Evolutionary conservation across 176 grass and related monocot species (phyloP).

Genomic region (Bolboschoenus planiculmis): DNA sequence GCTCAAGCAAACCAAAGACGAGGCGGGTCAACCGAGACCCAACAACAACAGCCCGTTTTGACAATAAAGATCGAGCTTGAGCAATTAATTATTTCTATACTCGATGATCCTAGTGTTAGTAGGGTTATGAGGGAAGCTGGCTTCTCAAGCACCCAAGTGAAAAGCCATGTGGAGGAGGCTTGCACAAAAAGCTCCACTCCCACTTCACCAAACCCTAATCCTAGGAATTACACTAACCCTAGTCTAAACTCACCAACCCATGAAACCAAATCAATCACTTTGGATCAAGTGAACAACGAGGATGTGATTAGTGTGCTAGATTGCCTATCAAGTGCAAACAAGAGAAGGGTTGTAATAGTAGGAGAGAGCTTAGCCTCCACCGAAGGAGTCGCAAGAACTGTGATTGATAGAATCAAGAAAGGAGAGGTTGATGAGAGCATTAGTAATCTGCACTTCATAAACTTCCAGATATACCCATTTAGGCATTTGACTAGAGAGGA

Average conservation of each 20-base stretch:
- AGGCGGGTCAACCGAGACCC: conserved; percentile 59
- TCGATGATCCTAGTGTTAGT: conserved; percentile 92
- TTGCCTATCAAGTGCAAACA: conserved; percentile 34
- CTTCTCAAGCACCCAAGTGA: conserved; percentile 90
- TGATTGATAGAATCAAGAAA: conserved; percentile 48
- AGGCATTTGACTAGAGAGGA: conserved; percentile 48
- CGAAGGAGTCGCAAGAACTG: conserved; percentile 41
- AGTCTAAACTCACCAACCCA: conserved; percentile 19
- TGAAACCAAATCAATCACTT: conserved; percentile 35
- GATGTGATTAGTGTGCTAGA: conserved; percentile 53
- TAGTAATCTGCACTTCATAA: conserved; percentile 43
- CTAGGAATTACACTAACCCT: conserved; percentile 30
- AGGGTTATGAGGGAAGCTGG: conserved; percentile 96
- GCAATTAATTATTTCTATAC: conserved; percentile 91
- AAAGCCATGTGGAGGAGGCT: conserved; percentile 84
- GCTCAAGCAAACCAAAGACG: conserved; percentile 91
- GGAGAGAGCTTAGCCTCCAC: conserved; percentile 47
- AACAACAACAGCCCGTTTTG: conserved; percentile 91
- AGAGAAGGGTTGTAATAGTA: conserved; percentile 54
- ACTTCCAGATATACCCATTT: conserved; percentile 61
- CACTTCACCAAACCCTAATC: conserved; percentile 41
- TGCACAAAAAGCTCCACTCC: conserved; percentile 36
- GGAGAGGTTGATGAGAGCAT: conserved; percentile 48
- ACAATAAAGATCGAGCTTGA: conserved; percentile 88
- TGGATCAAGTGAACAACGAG: conserved; percentile 39